Percentiles rank a stretch among this genome's conserved stretches.
phyloP scores from a whole-genome alignment of 208 protist species.

The Leishmania aethiopica region DNA sequence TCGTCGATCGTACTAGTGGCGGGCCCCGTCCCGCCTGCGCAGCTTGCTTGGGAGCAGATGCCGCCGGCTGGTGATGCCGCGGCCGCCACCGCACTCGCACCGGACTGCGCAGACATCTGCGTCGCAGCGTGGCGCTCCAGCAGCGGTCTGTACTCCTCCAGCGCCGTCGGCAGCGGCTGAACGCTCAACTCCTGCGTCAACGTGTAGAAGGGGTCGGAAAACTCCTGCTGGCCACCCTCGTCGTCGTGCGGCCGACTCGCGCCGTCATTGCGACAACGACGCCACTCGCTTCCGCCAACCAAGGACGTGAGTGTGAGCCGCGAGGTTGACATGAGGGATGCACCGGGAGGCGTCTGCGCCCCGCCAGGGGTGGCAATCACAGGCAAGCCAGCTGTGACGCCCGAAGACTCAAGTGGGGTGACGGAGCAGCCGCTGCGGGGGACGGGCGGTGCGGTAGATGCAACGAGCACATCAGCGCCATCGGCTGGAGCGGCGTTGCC shows the following conservation, averaged over 20 bases:
- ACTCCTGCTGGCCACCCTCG: background rate
- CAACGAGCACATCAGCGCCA: background rate
- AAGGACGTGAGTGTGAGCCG: conserved; percentile 4
- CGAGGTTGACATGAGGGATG: conserved; percentile 4
- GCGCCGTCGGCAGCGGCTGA: conserved; percentile 9
- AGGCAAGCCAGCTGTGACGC: background rate
- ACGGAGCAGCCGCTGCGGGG: background rate
- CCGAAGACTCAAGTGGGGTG: conserved; percentile 4
- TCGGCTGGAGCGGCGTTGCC: background rate
- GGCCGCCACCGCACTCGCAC: background rate
- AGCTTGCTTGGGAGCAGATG: background rate
- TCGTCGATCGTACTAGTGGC: background rate
- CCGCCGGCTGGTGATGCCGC: background rate
- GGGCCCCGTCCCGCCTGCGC: background rate
- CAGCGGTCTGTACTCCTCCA: conserved; percentile 20
- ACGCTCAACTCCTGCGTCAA: conserved; percentile 18
- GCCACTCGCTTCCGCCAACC: background rate
- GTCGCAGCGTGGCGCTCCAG: background rate
- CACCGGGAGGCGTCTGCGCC: background rate
- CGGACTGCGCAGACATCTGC: background rate
- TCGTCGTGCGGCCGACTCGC: background rate
- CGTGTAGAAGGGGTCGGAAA: background rate
- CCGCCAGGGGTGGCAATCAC: background rate
- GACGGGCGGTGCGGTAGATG: background rate
- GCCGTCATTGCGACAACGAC: background rate